These are phyloP conservation scores for Tricholoma bakamatsutake DNA, from an alignment of 768 basidiomycete species.

Conservation along the genomic window DNA sequence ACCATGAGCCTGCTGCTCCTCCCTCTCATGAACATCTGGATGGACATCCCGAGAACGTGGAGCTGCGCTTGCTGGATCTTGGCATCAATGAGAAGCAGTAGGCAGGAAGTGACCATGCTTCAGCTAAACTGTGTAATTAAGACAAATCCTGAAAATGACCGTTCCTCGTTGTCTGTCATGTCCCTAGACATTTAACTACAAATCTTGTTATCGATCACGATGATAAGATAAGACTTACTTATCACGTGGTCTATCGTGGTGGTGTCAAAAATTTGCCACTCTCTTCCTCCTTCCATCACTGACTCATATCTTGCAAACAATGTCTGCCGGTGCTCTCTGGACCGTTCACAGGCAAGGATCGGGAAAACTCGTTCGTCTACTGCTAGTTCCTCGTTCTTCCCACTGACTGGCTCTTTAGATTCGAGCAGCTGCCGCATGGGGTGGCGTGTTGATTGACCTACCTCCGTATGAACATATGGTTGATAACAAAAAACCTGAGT, in stretches of 20 bases:
- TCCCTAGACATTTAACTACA: too few species aligned
- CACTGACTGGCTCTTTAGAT: slow-evolving; percentile 24
- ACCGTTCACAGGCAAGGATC: neutral
- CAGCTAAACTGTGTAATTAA: too few species aligned
- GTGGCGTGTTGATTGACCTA: slow-evolving; percentile 49
- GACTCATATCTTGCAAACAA: neutral
- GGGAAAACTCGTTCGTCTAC: neutral
- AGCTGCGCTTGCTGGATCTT: too few species aligned
- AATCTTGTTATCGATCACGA: neutral
- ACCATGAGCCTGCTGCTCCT: too few species aligned
- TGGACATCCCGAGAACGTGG: too few species aligned
- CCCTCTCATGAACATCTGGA: too few species aligned
- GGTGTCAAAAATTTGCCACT: neutral
- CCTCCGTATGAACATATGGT: slow-evolving; percentile 54
- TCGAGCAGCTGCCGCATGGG: slow-evolving; percentile 52
- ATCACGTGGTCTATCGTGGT: neutral
- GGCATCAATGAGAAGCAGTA: too few species aligned
- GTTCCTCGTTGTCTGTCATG: too few species aligned
- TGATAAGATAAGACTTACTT: neutral
- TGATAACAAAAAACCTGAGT: slow-evolving; percentile 67
- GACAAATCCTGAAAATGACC: too few species aligned
- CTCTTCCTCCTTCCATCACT: neutral
- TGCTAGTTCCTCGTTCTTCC: neutral
- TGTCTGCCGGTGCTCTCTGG: slow-evolving; percentile 1
- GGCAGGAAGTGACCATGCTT: too few species aligned